These are phyloP conservation scores for Kodamaea nitidulidarum DNA, from an alignment of 805 yeast genomes.

Conservation along the genomic window DNA sequence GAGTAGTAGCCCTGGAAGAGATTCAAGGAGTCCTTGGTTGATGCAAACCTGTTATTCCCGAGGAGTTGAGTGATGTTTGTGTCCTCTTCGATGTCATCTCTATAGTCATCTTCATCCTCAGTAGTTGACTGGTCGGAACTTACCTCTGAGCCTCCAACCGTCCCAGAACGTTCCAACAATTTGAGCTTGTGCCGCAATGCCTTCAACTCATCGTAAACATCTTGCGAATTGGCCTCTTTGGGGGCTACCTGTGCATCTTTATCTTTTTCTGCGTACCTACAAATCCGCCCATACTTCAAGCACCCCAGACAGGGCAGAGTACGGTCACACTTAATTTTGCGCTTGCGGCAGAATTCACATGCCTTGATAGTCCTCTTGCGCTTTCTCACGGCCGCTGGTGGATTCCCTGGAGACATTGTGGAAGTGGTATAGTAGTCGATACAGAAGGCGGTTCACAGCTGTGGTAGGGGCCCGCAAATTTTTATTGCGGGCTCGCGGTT, in stretches of 20 bases:
- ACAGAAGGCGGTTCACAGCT: too few species aligned
- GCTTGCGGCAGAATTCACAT: conserved; percentile 46
- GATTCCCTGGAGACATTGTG: too few species aligned
- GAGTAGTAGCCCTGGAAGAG: conserved; percentile 40
- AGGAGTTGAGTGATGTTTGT: not conserved
- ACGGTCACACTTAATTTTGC: conserved; percentile 53
- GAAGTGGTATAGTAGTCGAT: too few species aligned
- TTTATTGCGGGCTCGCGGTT: too few species aligned
- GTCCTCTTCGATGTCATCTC: not conserved
- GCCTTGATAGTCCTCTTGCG: conserved; percentile 40
- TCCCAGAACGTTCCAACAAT: conserved; percentile 17
- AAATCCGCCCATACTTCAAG: conserved; percentile 21
- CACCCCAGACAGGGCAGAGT: conserved; percentile 41
- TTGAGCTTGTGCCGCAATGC: conserved; percentile 17
- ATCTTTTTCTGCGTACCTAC: conserved; percentile 14
- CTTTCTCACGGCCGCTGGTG: conserved; percentile 15
- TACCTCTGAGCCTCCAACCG: conserved; percentile 1
- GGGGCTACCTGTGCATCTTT: not conserved
- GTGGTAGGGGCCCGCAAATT: too few species aligned
- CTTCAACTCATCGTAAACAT: conserved; percentile 17
- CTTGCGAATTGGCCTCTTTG: not conserved
- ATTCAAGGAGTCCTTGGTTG: conserved; percentile 28
- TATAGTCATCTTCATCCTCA: not conserved
- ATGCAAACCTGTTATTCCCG: conserved; percentile 4
- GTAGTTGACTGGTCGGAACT: not conserved